These are phyloP conservation scores for Alternaria atra DNA, from an alignment of 2,329 filamentous ascomycete species.

Conservation along the genomic window DNA sequence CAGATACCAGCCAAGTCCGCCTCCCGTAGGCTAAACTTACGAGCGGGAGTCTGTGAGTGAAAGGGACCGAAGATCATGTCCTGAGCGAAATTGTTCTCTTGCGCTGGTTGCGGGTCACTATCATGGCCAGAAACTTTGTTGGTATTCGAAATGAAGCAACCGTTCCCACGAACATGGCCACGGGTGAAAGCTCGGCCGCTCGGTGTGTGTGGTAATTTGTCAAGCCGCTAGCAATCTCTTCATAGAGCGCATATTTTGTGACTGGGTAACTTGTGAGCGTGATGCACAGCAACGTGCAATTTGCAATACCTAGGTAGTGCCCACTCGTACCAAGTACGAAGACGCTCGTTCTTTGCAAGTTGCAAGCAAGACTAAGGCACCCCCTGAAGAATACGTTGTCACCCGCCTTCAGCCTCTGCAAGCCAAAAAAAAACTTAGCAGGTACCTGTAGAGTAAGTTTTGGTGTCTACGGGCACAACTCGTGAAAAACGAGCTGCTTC, in stretches of 20 bases:
- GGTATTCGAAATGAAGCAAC: slow-evolving; percentile 20
- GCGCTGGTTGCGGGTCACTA: slow-evolving; percentile 14
- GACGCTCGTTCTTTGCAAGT: too few relatives aligned
- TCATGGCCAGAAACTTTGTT: slow-evolving; percentile 23
- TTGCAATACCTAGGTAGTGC: neutral
- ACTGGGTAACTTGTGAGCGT: neutral
- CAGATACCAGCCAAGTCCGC: slow-evolving; percentile 38
- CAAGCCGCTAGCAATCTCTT: slow-evolving; percentile 17
- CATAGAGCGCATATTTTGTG: slow-evolving; percentile 6
- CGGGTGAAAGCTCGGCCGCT: slow-evolving; percentile 22
- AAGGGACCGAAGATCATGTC: slow-evolving; percentile 41
- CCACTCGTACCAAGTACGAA: neutral
- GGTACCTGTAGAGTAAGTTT: too few relatives aligned
- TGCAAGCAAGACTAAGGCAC: too few relatives aligned
- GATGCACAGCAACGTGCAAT: slow-evolving; percentile 12
- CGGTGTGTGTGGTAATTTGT: slow-evolving; percentile 11
- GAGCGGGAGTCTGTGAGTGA: slow-evolving; percentile 47
- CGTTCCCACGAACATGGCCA: slow-evolving; percentile 22
- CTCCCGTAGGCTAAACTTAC: slow-evolving; percentile 47
- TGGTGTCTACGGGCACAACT: too few relatives aligned
- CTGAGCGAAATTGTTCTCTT: slow-evolving; percentile 30
- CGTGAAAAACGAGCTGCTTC: too few relatives aligned
- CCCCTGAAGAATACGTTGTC: too few relatives aligned
- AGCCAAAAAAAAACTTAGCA: too few relatives aligned
- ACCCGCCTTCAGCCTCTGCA: too few relatives aligned